phyloP scores from a whole-genome alignment of 2,329 filamentous ascomycete species.

The Drechslerella dactyloides region DNA sequence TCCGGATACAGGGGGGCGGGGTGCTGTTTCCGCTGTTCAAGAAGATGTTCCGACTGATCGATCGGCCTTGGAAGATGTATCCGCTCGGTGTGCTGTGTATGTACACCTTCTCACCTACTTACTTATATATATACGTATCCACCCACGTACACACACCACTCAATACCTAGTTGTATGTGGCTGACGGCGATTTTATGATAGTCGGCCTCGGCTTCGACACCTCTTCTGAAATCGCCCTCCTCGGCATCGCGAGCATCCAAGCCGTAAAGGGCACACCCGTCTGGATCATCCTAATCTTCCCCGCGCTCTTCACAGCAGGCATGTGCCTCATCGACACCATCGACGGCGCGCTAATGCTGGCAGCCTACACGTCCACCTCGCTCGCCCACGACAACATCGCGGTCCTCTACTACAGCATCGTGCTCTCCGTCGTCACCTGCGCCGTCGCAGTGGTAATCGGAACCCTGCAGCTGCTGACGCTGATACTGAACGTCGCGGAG shows the following conservation, averaged over 20 bases:
- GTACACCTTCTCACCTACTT: conserved; percentile 1
- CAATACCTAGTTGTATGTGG: background rate
- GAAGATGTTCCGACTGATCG: conserved; percentile 75
- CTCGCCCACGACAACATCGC: conserved; percentile 83
- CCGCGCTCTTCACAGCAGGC: conserved; percentile 87
- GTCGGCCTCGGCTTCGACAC: conserved; percentile 93
- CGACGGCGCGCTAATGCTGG: conserved; percentile 94
- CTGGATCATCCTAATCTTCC: conserved; percentile 93
- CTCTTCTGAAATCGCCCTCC: conserved; percentile 86
- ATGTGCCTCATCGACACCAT: conserved; percentile 95
- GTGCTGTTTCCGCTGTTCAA: conserved; percentile 75
- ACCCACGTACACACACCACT: background rate
- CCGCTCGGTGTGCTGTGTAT: conserved; percentile 78
- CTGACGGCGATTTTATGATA: conserved; percentile 23
- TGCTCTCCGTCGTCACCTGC: conserved; percentile 82
- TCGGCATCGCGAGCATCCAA: conserved; percentile 88
- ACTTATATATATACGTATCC: background rate
- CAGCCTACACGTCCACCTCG: conserved; percentile 80
- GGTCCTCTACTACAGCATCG: conserved; percentile 90
- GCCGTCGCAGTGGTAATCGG: conserved; percentile 85
- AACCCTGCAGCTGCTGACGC: conserved; percentile 78
- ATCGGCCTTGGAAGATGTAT: conserved; percentile 93
- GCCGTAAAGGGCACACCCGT: conserved; percentile 84
- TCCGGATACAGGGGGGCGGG: conserved; percentile 70
- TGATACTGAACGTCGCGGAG: conserved; percentile 76